Evolutionary conservation across 495 filamentous ascomycete genomes (phyloP).

Genomic region (Neurospora tetraspora): DNA sequence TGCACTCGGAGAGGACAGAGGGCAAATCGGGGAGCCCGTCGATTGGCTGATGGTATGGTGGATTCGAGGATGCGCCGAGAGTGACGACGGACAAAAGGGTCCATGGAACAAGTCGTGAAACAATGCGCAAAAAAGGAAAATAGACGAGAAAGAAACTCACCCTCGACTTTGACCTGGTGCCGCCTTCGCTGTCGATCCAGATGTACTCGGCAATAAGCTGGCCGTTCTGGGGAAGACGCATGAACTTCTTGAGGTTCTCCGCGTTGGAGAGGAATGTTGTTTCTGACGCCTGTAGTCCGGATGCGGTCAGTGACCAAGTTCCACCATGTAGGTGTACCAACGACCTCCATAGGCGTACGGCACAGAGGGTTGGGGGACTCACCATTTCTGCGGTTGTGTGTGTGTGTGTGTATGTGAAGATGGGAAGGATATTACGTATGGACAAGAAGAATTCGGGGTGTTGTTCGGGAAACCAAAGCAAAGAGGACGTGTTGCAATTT

Average conservation of each 20-base stretch:
- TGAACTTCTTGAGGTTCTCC: constrained; percentile 67
- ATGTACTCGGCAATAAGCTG: constrained; percentile 77
- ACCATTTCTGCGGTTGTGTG: constrained; percentile 3
- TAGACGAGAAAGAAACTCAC: constrained; percentile 43
- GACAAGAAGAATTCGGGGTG: neutral
- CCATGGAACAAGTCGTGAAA: constrained; percentile 19
- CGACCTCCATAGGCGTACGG: neutral
- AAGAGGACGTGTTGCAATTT: constrained; percentile 1
- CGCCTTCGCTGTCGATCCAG: constrained; percentile 81
- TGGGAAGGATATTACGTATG: constrained; percentile 1
- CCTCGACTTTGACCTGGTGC: constrained; percentile 82
- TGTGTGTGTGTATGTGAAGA: neutral
- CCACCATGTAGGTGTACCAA: neutral
- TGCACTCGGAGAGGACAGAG: neutral
- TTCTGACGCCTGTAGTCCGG: constrained; percentile 1
- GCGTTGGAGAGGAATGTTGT: constrained; percentile 8
- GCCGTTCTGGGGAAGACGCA: constrained; percentile 81
- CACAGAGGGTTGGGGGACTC: neutral
- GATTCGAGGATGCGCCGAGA: constrained; percentile 8
- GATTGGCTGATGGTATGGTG: neutral
- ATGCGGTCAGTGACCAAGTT: neutral
- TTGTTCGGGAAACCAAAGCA: constrained; percentile 1
- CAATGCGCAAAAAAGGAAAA: constrained; percentile 12
- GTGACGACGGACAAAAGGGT: neutral
- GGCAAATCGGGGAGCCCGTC: neutral